Evolutionary conservation across 768 basidiomycete genomes (phyloP).

Genomic region (Filobasidium wieringae): DNA sequence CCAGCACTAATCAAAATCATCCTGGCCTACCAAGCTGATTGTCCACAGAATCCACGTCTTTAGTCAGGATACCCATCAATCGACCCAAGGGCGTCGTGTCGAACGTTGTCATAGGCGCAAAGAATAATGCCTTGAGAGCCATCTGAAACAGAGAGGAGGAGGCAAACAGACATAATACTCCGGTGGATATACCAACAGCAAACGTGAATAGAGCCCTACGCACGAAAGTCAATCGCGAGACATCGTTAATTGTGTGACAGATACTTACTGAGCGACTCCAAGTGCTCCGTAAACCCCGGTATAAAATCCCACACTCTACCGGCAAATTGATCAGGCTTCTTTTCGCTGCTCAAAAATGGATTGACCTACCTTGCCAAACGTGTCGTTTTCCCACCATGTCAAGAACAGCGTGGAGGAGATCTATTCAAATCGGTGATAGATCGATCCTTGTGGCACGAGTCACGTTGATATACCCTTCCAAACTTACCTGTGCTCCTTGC

Average conservation of each 20-base stretch:
- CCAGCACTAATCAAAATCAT: too few species aligned
- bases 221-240: too few species aligned
- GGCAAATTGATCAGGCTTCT: too few species aligned
- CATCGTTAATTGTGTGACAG: too few species aligned
- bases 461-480: too few species aligned
- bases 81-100: constrained; percentile 17
- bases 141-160: constrained; percentile 54
- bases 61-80: constrained; percentile 13
- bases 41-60: constrained; percentile 18
- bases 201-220: constrained; percentile 53
- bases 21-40: too few species aligned
- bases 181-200: constrained; percentile 49
- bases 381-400: constrained; percentile 60
- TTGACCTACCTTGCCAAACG: constrained; percentile 38
- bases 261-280: constrained; percentile 51
- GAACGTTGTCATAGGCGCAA: constrained; percentile 12
- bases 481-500: too few species aligned
- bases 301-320: constrained; percentile 48
- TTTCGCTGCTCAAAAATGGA: too few species aligned
- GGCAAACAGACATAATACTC: constrained; percentile 50
- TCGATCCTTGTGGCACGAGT: too few species aligned
- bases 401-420: constrained; percentile 57
- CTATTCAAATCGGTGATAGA: too few species aligned
- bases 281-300: constrained; percentile 55
- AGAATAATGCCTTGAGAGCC: constrained; percentile 44